Evolutionary conservation across 208 protist genomes (phyloP).

Genomic region (Trypanosoma avium): DNA sequence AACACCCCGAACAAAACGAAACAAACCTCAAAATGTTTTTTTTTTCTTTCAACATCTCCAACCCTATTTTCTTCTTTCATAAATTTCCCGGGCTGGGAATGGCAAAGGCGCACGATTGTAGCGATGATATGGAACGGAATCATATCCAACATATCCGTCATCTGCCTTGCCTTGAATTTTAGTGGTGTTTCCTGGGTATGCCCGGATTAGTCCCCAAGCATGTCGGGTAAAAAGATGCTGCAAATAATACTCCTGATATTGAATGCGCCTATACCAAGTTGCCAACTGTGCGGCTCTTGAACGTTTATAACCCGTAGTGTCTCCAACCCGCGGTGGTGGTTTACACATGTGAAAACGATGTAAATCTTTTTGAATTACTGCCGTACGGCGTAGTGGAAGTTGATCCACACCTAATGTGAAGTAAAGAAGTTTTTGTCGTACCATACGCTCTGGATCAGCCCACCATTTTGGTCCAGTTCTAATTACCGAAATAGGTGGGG

Average conservation of each 20-base stretch:
- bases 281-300: conserved; percentile 69
- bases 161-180: conserved; percentile 82
- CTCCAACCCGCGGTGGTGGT: conserved; percentile 58
- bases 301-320: conserved; percentile 86
- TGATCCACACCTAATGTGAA: conserved; percentile 89
- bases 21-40: no score
- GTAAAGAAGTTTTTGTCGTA: conserved; percentile 89
- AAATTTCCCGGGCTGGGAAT: conserved; percentile 85
- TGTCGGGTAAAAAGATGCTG: conserved; percentile 89
- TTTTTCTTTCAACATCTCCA: neutral
- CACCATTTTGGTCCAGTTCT: conserved; percentile 82
- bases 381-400: conserved; percentile 83
- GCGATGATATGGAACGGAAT: conserved; percentile 78
- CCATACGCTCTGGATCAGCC: conserved; percentile 85
- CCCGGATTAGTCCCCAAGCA: conserved; percentile 80
- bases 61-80: conserved; percentile 78
- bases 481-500: conserved; percentile 80
- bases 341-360: conserved; percentile 83
- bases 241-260: conserved; percentile 91
- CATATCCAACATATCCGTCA: conserved; percentile 87
- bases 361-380: conserved; percentile 81
- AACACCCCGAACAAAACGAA: neutral
- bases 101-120: conserved; percentile 84
- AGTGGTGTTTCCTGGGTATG: conserved; percentile 84
- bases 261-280: conserved; percentile 88